These are phyloP conservation scores for Chytriomyces sp. DNA, from an alignment of 192 early-diverging fungal genomes.

Conservation along the genomic window DNA sequence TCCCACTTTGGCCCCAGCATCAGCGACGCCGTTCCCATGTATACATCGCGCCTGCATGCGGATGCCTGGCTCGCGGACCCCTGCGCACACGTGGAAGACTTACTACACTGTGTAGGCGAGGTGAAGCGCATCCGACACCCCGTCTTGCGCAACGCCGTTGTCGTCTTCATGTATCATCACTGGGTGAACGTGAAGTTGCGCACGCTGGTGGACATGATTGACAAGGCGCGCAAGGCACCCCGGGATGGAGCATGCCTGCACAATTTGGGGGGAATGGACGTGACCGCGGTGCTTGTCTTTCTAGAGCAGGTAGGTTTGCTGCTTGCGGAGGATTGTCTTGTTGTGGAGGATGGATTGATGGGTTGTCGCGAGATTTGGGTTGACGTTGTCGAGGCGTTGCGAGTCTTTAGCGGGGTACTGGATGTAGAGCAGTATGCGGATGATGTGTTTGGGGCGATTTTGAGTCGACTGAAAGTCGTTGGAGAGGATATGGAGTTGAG, in stretches of 20 bases:
- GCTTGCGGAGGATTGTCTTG: constrained; percentile 7
- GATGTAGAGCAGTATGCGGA: constrained; percentile 23
- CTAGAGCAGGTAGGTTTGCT: neutral
- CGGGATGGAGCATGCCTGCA: constrained; percentile 5
- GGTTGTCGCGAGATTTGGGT: constrained; percentile 23
- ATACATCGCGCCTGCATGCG: neutral
- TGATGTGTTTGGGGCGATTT: constrained; percentile 32
- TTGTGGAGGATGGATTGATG: constrained; percentile 24
- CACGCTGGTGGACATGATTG: constrained; percentile 11
- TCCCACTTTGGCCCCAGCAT: neutral
- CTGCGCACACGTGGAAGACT: neutral
- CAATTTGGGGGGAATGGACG: constrained; percentile 6
- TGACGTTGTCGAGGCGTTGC: constrained; percentile 23
- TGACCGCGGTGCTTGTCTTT: neutral
- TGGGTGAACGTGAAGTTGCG: neutral
- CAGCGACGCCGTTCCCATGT: neutral
- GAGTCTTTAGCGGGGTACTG: neutral
- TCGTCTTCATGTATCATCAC: constrained; percentile 2
- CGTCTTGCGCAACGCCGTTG: neutral
- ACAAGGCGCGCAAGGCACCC: constrained; percentile 2
- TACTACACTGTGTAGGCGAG: neutral
- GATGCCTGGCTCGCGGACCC: constrained; percentile 1
- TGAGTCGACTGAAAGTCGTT: neutral
- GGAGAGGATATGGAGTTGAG: neutral
- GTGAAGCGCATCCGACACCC: constrained; percentile 4